phyloP scores from a whole-genome alignment of 306 rosid species.

The Prunus kanzakura region DNA sequence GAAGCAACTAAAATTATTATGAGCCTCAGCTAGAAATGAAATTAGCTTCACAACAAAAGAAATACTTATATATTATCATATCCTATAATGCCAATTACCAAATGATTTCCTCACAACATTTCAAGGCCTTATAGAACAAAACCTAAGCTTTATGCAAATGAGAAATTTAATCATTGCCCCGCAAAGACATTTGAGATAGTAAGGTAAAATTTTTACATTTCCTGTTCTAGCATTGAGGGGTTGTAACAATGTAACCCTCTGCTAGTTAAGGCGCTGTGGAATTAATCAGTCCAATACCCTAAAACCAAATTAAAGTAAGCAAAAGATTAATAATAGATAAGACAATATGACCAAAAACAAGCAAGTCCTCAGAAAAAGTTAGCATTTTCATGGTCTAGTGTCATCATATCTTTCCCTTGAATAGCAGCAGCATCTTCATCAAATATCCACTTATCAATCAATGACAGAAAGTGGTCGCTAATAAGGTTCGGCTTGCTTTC shows the following conservation, averaged over 20 bases:
- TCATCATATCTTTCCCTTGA: conserved; percentile 44
- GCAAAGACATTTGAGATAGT: conserved; percentile 4
- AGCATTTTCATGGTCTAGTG: conserved; percentile 22
- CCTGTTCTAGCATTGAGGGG: conserved; percentile 16
- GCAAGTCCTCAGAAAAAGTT: conserved; percentile 28
- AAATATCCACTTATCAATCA: conserved; percentile 85
- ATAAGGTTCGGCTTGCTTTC: conserved; percentile 44
- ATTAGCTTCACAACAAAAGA: too few species aligned
- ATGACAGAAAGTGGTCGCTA: conserved; percentile 31
- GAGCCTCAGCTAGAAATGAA: too few species aligned
- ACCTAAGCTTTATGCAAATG: background rate
- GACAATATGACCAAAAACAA: conserved; percentile 6
- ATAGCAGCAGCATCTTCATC: conserved; percentile 46
- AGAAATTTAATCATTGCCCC: conserved; percentile 10
- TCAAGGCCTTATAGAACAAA: background rate
- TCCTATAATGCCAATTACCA: too few species aligned
- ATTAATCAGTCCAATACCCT: conserved; percentile 23
- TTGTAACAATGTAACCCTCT: conserved; percentile 8
- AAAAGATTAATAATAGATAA: background rate
- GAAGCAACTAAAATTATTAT: background rate
- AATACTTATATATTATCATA: too few species aligned
- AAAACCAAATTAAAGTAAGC: conserved; percentile 12
- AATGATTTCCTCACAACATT: conserved; percentile 2
- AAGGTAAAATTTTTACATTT: conserved; percentile 19
- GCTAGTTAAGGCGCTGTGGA: conserved; percentile 17